Percentiles rank a stretch among this genome's conserved stretches.
Conservation (phyloP, 164 flowering plant species). For the Platanus orientalis region DNA sequence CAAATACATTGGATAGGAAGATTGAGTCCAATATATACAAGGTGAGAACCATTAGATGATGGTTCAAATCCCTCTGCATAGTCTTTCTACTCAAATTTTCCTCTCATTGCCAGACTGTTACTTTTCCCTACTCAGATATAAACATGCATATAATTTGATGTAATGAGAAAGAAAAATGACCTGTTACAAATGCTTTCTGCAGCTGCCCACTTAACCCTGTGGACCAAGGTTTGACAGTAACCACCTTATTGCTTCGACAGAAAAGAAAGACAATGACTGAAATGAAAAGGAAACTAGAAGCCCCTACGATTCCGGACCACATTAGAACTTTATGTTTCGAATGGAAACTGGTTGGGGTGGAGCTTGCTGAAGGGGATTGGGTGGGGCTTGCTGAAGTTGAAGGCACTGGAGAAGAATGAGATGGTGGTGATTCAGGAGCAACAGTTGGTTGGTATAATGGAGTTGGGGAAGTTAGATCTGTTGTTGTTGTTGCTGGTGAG, state of each 20-base stretch:
- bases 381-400: constrained; percentile 25
- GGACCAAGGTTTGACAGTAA: constrained; percentile 62
- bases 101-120: background rate
- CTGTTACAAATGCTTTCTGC: constrained; percentile 61
- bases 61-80: background rate
- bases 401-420: constrained; percentile 12
- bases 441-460: constrained; percentile 6
- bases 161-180: constrained; percentile 21
- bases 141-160: background rate
- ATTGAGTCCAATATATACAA: background rate
- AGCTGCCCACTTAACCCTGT: constrained; percentile 75
- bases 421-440: constrained; percentile 8
- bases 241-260: constrained; percentile 38
- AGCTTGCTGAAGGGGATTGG: background rate
- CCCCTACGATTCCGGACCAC: constrained; percentile 26
- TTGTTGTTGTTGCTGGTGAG: constrained; percentile 22
- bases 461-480: constrained; percentile 7
- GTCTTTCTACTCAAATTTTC: background rate
- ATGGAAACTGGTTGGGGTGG: constrained; percentile 2
- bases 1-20: background rate
- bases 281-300: constrained; percentile 21
- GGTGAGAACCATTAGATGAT: background rate
- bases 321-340: constrained; percentile 1
- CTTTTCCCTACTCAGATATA: background rate
- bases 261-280: constrained; percentile 25